Evolutionary conservation across 495 filamentous ascomycete genomes (phyloP).

Genomic region (Podospora didyma): DNA sequence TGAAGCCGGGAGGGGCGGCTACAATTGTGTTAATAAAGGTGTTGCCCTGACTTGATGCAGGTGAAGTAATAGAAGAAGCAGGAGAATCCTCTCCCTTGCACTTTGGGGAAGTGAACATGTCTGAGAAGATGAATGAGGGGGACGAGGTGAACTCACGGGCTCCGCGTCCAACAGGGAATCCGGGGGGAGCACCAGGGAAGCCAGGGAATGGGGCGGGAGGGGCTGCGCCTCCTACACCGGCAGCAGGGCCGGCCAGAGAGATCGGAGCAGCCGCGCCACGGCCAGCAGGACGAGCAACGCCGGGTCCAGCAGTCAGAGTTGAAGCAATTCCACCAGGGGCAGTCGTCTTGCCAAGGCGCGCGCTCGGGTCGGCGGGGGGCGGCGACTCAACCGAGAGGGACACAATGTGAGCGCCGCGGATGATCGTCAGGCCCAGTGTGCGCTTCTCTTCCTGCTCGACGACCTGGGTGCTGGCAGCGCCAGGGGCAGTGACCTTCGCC

Average conservation of each 20-base stretch:
- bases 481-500: slow-evolving; percentile 62
- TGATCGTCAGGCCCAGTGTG: slow-evolving; percentile 88
- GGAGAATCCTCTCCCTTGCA: too few species aligned
- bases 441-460: slow-evolving; percentile 95
- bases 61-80: too few species aligned
- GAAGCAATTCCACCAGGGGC: slow-evolving; percentile 58
- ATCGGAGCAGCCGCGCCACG: slow-evolving; percentile 71
- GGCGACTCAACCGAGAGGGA: slow-evolving; percentile 94
- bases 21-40: neutral
- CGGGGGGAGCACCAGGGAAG: slow-evolving; percentile 50
- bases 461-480: slow-evolving; percentile 49
- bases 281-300: slow-evolving; percentile 87
- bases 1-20: slow-evolving; percentile 64
- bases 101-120: neutral
- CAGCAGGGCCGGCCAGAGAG: slow-evolving; percentile 82
- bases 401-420: slow-evolving; percentile 89
- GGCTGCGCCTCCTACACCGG: slow-evolving; percentile 75
- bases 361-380: slow-evolving; percentile 89
- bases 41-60: too few species aligned
- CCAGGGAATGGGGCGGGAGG: slow-evolving; percentile 59
- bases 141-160: slow-evolving; percentile 52
- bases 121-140: neutral
- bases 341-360: slow-evolving; percentile 76
- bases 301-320: slow-evolving; percentile 76
- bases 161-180: slow-evolving; percentile 74